These are phyloP conservation scores for Debaryomyces singareniensis DNA, from an alignment of 1,139 yeast species.

Conservation along the genomic window DNA sequence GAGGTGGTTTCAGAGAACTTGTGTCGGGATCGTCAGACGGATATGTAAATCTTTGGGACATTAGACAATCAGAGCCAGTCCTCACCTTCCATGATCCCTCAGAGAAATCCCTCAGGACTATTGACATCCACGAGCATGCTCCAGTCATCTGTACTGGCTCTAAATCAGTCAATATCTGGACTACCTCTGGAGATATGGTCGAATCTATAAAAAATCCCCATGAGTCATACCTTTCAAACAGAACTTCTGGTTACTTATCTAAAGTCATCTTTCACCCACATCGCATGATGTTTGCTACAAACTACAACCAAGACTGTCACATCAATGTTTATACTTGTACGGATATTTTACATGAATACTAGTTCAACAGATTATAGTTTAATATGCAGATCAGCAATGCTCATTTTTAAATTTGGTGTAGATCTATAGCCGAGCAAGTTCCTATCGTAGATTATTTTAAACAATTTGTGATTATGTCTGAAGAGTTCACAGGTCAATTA, in stretches of 20 bases:
- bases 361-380: neutral
- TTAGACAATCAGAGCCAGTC: slow-evolving; percentile 68
- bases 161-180: slow-evolving; percentile 75
- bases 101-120: slow-evolving; percentile 61
- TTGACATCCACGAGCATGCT: slow-evolving; percentile 93
- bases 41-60: slow-evolving; percentile 83
- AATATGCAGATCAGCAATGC: neutral
- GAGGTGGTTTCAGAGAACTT: slow-evolving; percentile 92
- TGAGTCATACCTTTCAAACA: slow-evolving; percentile 35
- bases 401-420: neutral
- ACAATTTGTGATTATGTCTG: neutral
- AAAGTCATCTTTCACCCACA: slow-evolving; percentile 86
- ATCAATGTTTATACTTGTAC: slow-evolving; percentile 55
- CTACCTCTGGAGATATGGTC: slow-evolving; percentile 74
- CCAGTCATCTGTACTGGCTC: slow-evolving; percentile 88
- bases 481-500: neutral
- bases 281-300: slow-evolving; percentile 85
- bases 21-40: slow-evolving; percentile 85
- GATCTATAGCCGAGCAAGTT: too few species aligned
- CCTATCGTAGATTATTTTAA: too few species aligned
- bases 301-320: slow-evolving; percentile 72
- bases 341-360: slow-evolving; percentile 36
- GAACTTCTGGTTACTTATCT: slow-evolving; percentile 53
- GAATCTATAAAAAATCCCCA: slow-evolving; percentile 56
- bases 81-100: slow-evolving; percentile 51